Base-by-base conservation (phyloP, 2,329 filamentous ascomycete genomes). In the Ophiocordyceps camponoti-leonardi region DNA sequence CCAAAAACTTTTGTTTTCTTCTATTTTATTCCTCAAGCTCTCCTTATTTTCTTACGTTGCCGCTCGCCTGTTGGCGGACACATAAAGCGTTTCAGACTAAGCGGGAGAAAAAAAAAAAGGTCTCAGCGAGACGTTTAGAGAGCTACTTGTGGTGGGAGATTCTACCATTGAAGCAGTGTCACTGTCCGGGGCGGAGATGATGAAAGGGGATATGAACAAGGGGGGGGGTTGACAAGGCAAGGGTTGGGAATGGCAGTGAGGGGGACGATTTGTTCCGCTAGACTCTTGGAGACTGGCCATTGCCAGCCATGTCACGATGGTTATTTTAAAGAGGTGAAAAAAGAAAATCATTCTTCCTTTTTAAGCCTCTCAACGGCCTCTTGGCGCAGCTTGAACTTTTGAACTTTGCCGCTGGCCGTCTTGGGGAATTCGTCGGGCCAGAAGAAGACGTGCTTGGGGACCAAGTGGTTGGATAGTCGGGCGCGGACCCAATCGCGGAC, bases 371-470 rank as follows among this genome's bases (percentile, higher is more conserved):
- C 59, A 52, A 58, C 61, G 1, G 69, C 88, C 55, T 72, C 66
- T 16, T 87, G 82, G 56, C 77, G 75, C 55, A 96, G 61, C 66
- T 82, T 90, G 60, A 83, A 95, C 67, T 96, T 95, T 66, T 94
- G 86, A 46, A 96, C 88, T 75, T 98, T 98, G 22, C 90, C 90
- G 60, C 86, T 94, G 6, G 87, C 84, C 33, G 92, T 98, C 73
- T 94, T 95, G 19, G 90, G 90, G 59, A 85, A 93, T n/a, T 79
- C 75, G 1, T 80, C 72, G 0, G 84, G 70, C 74, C 84, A 94
- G 58, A 94, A 94, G 13, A 35, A 35, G n/a, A 96, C 74, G 58
- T 90, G 77, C 62, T 84, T 92, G 0, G 90, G 90, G 45, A 85
- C 85, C 58, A 95, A 76, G 61, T 90, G 84, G 51, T 76, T 77